These are phyloP conservation scores for Serendipita sp. DNA, from an alignment of 768 basidiomycete species.

Conservation along the genomic window DNA sequence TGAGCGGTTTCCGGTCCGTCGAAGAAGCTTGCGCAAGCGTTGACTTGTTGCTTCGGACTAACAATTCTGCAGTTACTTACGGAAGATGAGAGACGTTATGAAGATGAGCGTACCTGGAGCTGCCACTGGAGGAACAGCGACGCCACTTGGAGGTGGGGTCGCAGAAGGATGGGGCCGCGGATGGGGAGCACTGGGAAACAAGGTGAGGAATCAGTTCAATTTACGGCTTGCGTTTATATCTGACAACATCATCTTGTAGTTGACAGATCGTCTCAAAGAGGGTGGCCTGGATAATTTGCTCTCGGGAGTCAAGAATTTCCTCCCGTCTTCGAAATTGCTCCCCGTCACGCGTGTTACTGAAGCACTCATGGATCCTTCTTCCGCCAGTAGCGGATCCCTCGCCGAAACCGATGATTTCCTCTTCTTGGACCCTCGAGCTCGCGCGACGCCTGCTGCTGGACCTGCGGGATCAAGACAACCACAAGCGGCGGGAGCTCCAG, in stretches of 20 bases:
- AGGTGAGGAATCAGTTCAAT: conserved; percentile 32
- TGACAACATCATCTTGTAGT: conserved; percentile 27
- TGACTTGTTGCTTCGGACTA: neutral
- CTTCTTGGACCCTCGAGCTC: conserved; percentile 80
- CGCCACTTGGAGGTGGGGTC: conserved; percentile 42
- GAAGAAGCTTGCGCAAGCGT: too few relatives aligned
- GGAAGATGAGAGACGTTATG: conserved; percentile 47
- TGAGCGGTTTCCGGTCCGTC: neutral
- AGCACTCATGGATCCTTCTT: conserved; percentile 93
- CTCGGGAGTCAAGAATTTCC: conserved; percentile 94
- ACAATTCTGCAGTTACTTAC: neutral
- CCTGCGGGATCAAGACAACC: conserved; percentile 17
- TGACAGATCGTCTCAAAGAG: conserved; percentile 85
- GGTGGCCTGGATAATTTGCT: conserved; percentile 94
- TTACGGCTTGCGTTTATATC: neutral
- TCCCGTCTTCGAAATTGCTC: conserved; percentile 86
- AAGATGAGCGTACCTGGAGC: conserved; percentile 70
- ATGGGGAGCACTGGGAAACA: conserved; percentile 81
- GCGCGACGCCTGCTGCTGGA: conserved; percentile 34
- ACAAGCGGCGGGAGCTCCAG: conserved; percentile 23
- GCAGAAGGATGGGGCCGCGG: conserved; percentile 71
- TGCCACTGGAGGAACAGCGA: conserved; percentile 42
- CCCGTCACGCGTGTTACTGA: conserved; percentile 86
- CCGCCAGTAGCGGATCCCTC: conserved; percentile 84
- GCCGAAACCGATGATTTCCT: conserved; percentile 95